Evolutionary conservation across 2,329 filamentous ascomycete species (phyloP).

Genomic region (Colletotrichum orchidophilum): DNA sequence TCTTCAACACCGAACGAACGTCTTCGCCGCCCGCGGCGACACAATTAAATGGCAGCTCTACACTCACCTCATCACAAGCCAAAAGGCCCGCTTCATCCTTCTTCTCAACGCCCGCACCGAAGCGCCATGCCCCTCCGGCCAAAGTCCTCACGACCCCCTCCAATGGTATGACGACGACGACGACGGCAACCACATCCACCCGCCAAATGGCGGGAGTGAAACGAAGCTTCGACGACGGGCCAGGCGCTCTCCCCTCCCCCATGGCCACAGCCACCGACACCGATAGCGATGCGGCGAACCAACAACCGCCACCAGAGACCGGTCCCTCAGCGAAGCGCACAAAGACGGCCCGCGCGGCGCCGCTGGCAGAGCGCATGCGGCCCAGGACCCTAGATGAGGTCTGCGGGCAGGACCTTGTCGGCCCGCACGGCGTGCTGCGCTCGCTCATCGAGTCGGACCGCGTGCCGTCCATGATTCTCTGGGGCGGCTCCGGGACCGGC

Average conservation of each 20-base stretch:
- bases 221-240: conserved; percentile 64
- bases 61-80: conserved; percentile 51
- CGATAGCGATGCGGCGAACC: not conserved
- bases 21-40: conserved; percentile 41
- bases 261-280: conserved; percentile 19
- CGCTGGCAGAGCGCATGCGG: conserved; percentile 93
- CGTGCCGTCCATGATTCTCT: conserved; percentile 95
- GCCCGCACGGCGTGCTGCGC: conserved; percentile 82
- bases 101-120: conserved; percentile 69
- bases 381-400: conserved; percentile 86
- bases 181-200: conserved; percentile 32
- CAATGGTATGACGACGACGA: conserved; percentile 42
- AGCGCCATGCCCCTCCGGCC: conserved; percentile 55
- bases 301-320: conserved; percentile 1
- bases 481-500: conserved; percentile 83
- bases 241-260: conserved; percentile 43
- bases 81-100: conserved; percentile 64
- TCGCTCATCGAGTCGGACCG: conserved; percentile 86
- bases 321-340: conserved; percentile 68
- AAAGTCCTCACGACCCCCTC: conserved; percentile 45
- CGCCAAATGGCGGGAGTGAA: conserved; percentile 53
- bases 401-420: conserved; percentile 91
- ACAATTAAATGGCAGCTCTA: conserved; percentile 41
- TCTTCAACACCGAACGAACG: conserved; percentile 61
- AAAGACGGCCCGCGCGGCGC: conserved; percentile 77